Percentiles rank a stretch among this genome's conserved stretches.
phyloP scores from a whole-genome alignment of 2,329 filamentous ascomycete species.

The Parastagonospora avenae region DNA sequence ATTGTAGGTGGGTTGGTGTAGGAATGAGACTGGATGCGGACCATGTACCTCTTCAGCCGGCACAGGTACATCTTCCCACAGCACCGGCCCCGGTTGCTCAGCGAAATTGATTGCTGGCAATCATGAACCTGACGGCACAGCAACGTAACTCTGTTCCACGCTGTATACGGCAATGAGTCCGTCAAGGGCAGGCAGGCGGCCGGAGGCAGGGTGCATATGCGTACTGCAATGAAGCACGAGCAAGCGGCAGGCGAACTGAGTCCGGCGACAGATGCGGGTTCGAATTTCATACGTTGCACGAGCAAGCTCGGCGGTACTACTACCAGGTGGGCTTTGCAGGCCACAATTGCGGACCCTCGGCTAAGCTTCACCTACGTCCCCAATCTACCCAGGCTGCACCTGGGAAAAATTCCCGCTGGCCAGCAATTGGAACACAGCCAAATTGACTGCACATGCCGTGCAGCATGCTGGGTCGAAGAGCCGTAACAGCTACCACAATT shows the following conservation, averaged over 20 bases:
- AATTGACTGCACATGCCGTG: conserved; percentile 12
- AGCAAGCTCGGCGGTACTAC: conserved; percentile 11
- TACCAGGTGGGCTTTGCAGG: conserved; percentile 1
- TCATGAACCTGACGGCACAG: conserved; percentile 28
- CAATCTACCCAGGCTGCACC: background rate
- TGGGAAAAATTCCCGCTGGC: conserved; percentile 23
- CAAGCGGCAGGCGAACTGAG: conserved; percentile 16
- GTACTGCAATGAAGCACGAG: conserved; percentile 17
- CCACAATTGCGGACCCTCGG: conserved; percentile 16
- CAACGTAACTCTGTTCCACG: conserved; percentile 10
- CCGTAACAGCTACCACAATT: conserved; percentile 34
- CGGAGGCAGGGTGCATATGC: conserved; percentile 18
- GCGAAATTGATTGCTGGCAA: conserved; percentile 39
- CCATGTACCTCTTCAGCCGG: conserved; percentile 44
- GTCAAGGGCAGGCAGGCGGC: conserved; percentile 19
- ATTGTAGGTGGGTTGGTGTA: conserved; percentile 36
- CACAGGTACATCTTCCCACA: conserved; percentile 37
- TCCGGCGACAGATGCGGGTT: conserved; percentile 24
- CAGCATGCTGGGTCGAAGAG: conserved; percentile 20
- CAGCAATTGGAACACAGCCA: conserved; percentile 21
- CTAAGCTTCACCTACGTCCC: conserved; percentile 3
- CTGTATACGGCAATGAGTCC: conserved; percentile 35
- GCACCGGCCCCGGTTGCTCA: conserved; percentile 27
- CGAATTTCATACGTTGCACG: background rate
- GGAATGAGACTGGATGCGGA: conserved; percentile 36